These are phyloP conservation scores for Penicillium silybi DNA, from an alignment of 495 filamentous ascomycete species.

Conservation along the genomic window DNA sequence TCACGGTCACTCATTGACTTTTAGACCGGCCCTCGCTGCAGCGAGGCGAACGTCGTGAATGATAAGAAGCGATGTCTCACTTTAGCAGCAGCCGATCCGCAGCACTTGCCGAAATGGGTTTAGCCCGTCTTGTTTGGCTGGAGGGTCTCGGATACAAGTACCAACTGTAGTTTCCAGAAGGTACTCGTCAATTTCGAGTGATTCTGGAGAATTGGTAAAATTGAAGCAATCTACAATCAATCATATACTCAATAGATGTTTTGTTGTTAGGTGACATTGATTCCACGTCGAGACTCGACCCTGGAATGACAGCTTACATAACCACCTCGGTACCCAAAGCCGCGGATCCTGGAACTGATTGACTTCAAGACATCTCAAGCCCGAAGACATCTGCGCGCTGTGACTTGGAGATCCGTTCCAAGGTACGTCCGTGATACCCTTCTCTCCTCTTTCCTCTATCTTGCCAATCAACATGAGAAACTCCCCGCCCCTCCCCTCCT, in stretches of 20 bases:
- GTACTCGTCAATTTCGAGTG: neutral
- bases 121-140: conserved; percentile 2
- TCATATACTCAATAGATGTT: neutral
- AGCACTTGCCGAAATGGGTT: neutral
- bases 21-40: conserved; percentile 3
- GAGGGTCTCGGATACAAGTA: neutral
- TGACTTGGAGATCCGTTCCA: conserved; percentile 1
- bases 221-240: neutral
- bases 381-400: neutral
- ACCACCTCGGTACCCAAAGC: neutral
- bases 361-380: conserved; percentile 1
- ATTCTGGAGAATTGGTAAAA: neutral
- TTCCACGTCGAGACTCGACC: too few relatives aligned
- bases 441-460: neutral
- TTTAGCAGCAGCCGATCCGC: neutral
- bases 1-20: neutral
- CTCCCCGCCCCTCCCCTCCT: neutral
- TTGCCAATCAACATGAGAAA: neutral
- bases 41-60: neutral
- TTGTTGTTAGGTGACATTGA: neutral
- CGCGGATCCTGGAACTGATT: neutral
- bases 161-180: neutral
- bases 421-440: neutral
- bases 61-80: conserved; percentile 1
- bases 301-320: neutral